Percentiles rank a stretch among this genome's conserved stretches.
These are phyloP conservation scores for Pseudozyma pruni DNA, from an alignment of 1,284 basidiomycete species.

Conservation along the genomic window DNA sequence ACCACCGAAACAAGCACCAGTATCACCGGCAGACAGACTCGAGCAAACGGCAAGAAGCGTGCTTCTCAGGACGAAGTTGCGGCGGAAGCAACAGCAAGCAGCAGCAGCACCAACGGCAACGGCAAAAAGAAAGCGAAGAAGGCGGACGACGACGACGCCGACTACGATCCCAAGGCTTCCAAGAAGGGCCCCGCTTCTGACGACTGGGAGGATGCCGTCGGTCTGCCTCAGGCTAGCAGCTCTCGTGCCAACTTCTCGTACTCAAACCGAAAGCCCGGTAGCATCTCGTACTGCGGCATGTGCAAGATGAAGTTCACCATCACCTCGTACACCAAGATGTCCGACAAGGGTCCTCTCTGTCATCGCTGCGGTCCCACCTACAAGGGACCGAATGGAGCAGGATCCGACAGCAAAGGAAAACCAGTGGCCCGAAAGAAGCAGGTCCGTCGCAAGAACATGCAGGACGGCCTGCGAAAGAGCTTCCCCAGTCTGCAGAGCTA, in stretches of 20 bases:
- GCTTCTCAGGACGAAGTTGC: conserved; percentile 13
- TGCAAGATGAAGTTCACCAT: conserved; percentile 89
- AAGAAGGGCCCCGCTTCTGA: conserved; percentile 72
- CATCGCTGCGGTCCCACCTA: conserved; percentile 53
- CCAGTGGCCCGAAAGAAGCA: conserved; percentile 39
- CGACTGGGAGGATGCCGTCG: conserved; percentile 70
- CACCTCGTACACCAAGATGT: conserved; percentile 72
- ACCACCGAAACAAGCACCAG: conserved; percentile 23
- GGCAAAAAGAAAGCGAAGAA: conserved; percentile 60
- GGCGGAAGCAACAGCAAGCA: conserved; percentile 69
- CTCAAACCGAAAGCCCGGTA: conserved; percentile 73
- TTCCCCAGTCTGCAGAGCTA: conserved; percentile 78
- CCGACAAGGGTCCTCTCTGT: conserved; percentile 43
- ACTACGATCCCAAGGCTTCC: conserved; percentile 71
- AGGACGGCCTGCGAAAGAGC: conserved; percentile 48
- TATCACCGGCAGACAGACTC: conserved; percentile 69
- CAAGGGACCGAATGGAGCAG: conserved; percentile 26
- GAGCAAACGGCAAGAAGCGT: conserved; percentile 27
- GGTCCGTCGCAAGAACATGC: conserved; percentile 28
- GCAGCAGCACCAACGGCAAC: conserved; percentile 71
- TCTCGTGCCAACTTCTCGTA: conserved; percentile 71
- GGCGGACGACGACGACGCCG: conserved; percentile 51
- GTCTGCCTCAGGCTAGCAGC: conserved; percentile 61
- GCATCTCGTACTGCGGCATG: conserved; percentile 81
- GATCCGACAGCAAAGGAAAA: conserved; percentile 26